Conservation (phyloP, 331 rosid species). For the Acacia concinna region DNA sequence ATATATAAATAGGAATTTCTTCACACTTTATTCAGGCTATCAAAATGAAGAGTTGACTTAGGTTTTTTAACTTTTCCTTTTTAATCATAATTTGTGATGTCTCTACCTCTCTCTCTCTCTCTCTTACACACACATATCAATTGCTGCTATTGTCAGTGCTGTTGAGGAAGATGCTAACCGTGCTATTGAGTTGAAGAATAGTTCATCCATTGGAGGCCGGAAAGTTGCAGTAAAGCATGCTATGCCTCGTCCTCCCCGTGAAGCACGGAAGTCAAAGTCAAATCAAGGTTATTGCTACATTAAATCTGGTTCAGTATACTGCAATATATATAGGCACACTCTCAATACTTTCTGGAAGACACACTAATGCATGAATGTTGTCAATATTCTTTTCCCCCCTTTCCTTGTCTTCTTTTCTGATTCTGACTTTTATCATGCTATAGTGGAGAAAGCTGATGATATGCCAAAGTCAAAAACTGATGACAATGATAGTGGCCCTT, state of each 20-base stretch:
- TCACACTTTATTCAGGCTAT: background rate
- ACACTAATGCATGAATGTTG: conserved; percentile 20
- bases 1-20: background rate
- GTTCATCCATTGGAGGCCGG: conserved; percentile 68
- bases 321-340: background rate
- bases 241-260: conserved; percentile 78
- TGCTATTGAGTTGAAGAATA: conserved; percentile 78
- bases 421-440: conserved; percentile 19
- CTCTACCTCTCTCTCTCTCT: background rate
- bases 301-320: conserved; percentile 13
- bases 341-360: background rate
- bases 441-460: conserved; percentile 42
- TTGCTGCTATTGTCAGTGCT: conserved; percentile 62
- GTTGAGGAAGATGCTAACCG: conserved; percentile 77
- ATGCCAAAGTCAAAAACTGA: conserved; percentile 36
- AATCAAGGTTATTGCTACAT: conserved; percentile 57
- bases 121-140: conserved; percentile 23
- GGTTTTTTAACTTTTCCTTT: background rate
- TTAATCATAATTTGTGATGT: conserved; percentile 5
- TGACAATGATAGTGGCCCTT: conserved; percentile 33
- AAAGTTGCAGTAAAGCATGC: conserved; percentile 83
- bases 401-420: conserved; percentile 1
- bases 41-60: background rate
- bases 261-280: conserved; percentile 63
- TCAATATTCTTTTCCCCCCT: background rate